phyloP scores from a whole-genome alignment of 495 filamentous ascomycete genomes.

The Hypoxylon subgilvum region DNA sequence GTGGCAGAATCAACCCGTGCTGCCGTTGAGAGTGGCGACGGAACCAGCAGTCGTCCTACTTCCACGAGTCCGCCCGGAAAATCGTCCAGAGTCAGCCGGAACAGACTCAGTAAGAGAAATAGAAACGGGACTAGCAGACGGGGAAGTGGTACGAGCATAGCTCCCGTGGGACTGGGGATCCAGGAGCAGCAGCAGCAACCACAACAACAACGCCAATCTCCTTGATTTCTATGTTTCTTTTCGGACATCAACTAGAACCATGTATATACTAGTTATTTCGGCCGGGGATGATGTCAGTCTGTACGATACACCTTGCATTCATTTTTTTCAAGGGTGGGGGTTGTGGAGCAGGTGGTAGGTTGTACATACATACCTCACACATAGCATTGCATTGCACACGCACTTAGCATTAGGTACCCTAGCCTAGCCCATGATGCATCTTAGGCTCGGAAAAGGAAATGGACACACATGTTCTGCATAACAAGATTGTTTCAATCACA shows the following conservation, averaged over 20 bases:
- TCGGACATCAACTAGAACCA: neutral
- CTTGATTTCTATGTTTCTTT: conserved; percentile 1
- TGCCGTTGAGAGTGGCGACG: neutral
- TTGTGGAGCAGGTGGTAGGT: too few species aligned
- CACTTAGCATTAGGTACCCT: too few species aligned
- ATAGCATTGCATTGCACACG: conserved; percentile 4
- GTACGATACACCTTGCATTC: neutral
- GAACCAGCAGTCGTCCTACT: neutral
- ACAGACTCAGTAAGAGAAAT: conserved; percentile 11
- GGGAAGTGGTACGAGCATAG: neutral
- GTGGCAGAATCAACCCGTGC: neutral
- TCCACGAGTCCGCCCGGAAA: conserved; percentile 1
- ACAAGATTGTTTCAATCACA: conserved; percentile 3
- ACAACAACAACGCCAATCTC: neutral
- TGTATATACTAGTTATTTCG: conserved; percentile 6
- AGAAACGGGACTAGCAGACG: conserved; percentile 2
- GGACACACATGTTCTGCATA: conserved; percentile 1
- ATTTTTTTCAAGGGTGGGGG: too few species aligned
- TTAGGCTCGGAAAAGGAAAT: conserved; percentile 4
- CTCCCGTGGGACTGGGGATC: conserved; percentile 23
- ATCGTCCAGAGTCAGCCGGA: conserved; percentile 13
- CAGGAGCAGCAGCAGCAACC: conserved; percentile 1
- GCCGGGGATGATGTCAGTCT: neutral
- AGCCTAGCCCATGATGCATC: too few species aligned
- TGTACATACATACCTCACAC: conserved; percentile 7